Evolutionary conservation across 1,139 yeast species (phyloP).

Genomic region (Sugiyamaella castrensis): DNA sequence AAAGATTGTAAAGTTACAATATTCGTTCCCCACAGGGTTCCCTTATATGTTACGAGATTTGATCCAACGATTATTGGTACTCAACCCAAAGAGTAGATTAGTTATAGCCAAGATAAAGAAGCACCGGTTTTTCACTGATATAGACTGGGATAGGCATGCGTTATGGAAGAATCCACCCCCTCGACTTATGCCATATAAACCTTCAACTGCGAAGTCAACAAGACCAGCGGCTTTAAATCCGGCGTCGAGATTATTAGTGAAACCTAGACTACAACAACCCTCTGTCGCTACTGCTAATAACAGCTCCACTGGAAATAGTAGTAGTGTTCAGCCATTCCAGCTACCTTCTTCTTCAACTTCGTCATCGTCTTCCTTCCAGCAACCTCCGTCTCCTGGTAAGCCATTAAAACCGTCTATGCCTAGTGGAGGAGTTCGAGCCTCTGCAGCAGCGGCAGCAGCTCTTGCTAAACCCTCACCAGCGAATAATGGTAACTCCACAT

Average conservation of each 20-base stretch:
- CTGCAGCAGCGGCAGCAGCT: conserved; percentile 33
- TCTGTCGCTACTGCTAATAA: neutral
- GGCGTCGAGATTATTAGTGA: neutral
- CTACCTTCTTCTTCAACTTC: neutral
- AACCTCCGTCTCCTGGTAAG: neutral
- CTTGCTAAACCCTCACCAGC: conserved; percentile 18
- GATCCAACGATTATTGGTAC: conserved; percentile 62
- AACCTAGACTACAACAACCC: neutral
- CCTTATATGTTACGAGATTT: conserved; percentile 71
- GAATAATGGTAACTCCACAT: neutral
- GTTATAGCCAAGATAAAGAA: conserved; percentile 61
- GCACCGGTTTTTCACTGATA: conserved; percentile 68
- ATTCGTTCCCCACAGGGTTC: conserved; percentile 73
- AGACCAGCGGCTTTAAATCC: neutral
- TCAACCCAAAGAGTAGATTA: conserved; percentile 64
- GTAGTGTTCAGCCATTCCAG: neutral
- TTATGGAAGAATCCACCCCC: conserved; percentile 79
- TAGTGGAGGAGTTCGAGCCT: conserved; percentile 16
- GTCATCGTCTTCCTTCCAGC: neutral
- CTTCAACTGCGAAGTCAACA: conserved; percentile 30
- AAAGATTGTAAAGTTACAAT: conserved; percentile 81
- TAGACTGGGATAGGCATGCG: conserved; percentile 61
- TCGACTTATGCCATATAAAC: conserved; percentile 67
- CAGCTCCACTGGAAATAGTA: neutral
- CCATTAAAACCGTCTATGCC: conserved; percentile 6